These are phyloP conservation scores for Senecio squalidus DNA, from an alignment of 140 eudicot genomes.

Conservation along the genomic window DNA sequence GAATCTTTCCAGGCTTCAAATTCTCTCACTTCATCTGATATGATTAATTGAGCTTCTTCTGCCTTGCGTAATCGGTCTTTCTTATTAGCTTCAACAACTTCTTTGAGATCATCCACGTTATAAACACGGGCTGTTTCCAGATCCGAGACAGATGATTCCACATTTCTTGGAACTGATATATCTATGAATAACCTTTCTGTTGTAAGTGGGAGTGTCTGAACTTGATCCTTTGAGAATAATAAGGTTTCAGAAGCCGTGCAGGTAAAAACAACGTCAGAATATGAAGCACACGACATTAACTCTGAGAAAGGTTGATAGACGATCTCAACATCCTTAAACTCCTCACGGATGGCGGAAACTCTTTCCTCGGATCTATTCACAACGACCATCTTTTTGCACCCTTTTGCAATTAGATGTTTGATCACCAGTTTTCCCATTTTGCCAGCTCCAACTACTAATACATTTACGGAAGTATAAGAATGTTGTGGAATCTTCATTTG, in stretches of 20 bases:
- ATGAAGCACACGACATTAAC: slow-evolving; percentile 47
- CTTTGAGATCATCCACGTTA: slow-evolving; percentile 84
- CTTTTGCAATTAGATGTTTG: slow-evolving; percentile 78
- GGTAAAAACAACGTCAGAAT: slow-evolving; percentile 69
- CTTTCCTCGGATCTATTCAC: slow-evolving; percentile 77
- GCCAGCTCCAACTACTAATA: slow-evolving; percentile 87
- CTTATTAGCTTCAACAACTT: slow-evolving; percentile 74
- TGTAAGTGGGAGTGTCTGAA: slow-evolving; percentile 30
- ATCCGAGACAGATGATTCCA: slow-evolving; percentile 61
- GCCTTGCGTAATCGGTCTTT: slow-evolving; percentile 66
- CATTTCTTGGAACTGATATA: slow-evolving; percentile 83
- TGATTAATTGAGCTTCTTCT: slow-evolving; percentile 64
- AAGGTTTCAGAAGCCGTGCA: slow-evolving; percentile 67
- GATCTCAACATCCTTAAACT: slow-evolving; percentile 58
- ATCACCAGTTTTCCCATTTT: slow-evolving; percentile 94
- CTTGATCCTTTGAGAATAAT: slow-evolving; percentile 54
- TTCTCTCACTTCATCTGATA: slow-evolving; percentile 56
- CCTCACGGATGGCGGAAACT: slow-evolving; percentile 51
- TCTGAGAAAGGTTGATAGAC: slow-evolving; percentile 53
- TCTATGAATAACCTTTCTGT: slow-evolving; percentile 65
- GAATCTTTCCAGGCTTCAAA: slow-evolving; percentile 88
- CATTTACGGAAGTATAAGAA: slow-evolving; percentile 37
- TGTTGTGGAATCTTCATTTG: slow-evolving; percentile 57
- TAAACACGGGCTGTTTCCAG: slow-evolving; percentile 44
- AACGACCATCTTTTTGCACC: slow-evolving; percentile 63